Percentiles rank a stretch among this genome's conserved stretches.
These are phyloP conservation scores for Lentinula sp. DNA, from an alignment of 768 basidiomycete genomes.

Conservation along the genomic window DNA sequence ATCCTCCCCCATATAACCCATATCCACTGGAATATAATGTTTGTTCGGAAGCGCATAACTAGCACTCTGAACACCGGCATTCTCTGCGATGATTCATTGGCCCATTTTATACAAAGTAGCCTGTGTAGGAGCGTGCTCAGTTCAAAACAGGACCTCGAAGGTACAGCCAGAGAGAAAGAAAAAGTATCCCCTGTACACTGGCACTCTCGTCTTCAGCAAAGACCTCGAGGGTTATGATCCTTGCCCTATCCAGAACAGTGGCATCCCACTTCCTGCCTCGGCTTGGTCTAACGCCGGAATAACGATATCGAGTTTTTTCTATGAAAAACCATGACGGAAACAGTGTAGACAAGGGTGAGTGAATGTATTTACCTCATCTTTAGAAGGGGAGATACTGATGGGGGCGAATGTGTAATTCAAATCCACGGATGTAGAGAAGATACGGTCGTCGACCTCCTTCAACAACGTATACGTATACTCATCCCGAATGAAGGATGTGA, in stretches of 20 bases:
- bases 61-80: constrained; percentile 51
- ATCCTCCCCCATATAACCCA: constrained; percentile 66
- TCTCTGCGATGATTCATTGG: constrained; percentile 62
- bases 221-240: constrained; percentile 63
- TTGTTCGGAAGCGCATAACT: constrained; percentile 86
- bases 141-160: not conserved
- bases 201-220: constrained; percentile 89
- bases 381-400: constrained; percentile 38
- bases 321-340: no score
- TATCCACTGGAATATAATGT: constrained; percentile 88
- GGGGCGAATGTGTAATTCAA: constrained; percentile 59
- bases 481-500: constrained; percentile 75
- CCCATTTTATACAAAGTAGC: constrained; percentile 92
- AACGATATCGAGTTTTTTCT: constrained; percentile 43
- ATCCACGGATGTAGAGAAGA: constrained; percentile 87
- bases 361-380: constrained; percentile 26
- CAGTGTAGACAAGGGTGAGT: not conserved
- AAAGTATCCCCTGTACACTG: constrained; percentile 70
- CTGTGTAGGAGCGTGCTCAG: constrained; percentile 31
- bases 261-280: constrained; percentile 55
- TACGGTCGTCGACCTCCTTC: constrained; percentile 75
- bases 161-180: constrained; percentile 11
- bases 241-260: constrained; percentile 47
- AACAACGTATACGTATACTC: constrained; percentile 95
- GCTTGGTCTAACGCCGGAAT: constrained; percentile 27